A percentile compares a stretch with the other conserved stretches of the same genome.
These are phyloP conservation scores for Tephrocybe sp. DNA, from an alignment of 768 basidiomycete species.

Conservation along the genomic window DNA sequence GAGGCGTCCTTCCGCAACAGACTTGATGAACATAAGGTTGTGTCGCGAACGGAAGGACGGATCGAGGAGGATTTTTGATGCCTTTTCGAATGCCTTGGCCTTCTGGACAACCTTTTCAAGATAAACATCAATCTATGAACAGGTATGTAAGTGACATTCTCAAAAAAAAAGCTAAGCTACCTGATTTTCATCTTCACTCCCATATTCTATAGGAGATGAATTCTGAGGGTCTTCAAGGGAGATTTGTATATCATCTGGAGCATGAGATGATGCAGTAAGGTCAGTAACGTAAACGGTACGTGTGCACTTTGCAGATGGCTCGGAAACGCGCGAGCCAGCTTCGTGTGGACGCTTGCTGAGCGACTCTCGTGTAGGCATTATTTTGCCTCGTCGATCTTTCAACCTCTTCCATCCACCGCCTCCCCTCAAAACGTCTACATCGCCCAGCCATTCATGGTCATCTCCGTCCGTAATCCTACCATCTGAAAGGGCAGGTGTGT, in stretches of 20 bases:
- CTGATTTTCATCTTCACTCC: constrained; percentile 15
- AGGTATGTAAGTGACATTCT: neutral
- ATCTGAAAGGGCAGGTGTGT: neutral
- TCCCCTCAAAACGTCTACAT: constrained; percentile 5
- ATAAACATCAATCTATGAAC: constrained; percentile 1
- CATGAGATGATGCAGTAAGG: constrained; percentile 6
- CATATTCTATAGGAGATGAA: constrained; percentile 11
- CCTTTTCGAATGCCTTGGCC: constrained; percentile 5
- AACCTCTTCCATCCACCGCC: neutral
- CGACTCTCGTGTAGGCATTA: neutral
- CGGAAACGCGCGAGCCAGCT: neutral
- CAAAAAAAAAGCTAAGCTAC: constrained; percentile 2
- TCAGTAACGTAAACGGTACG: constrained; percentile 4
- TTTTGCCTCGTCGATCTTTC: neutral
- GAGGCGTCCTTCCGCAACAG: constrained; percentile 6
- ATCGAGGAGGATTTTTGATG: constrained; percentile 1
- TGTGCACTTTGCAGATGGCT: constrained; percentile 1
- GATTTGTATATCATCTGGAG: neutral
- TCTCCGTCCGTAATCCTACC: constrained; percentile 21
- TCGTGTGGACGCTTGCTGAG: neutral
- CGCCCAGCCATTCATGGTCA: constrained; percentile 18
- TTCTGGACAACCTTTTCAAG: neutral
- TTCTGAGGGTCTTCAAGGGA: neutral
- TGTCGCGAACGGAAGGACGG: neutral
- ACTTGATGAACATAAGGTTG: constrained; percentile 14